These are phyloP conservation scores for Coniosporium tulheliwenetii DNA, from an alignment of 2,329 filamentous ascomycete genomes.

Conservation along the genomic window DNA sequence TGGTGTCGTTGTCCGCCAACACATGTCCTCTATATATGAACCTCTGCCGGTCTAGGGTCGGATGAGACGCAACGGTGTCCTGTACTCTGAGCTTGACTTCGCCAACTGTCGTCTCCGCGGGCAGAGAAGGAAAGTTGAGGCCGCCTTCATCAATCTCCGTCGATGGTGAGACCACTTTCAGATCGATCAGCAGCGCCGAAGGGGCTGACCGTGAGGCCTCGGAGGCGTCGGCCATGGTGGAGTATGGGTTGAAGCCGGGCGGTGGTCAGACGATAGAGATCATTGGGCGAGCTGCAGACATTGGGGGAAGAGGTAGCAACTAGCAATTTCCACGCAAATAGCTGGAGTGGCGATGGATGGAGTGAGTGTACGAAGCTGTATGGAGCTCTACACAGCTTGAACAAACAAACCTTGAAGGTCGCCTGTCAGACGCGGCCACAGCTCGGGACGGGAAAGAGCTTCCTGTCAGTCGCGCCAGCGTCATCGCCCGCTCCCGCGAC, in stretches of 20 bases:
- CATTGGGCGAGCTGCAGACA: neutral
- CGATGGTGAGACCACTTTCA: constrained; percentile 23
- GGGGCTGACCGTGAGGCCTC: neutral
- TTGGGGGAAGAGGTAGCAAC: neutral
- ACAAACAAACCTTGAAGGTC: too few species aligned
- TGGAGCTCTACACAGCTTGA: neutral
- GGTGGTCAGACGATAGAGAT: neutral
- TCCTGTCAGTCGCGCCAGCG: too few species aligned
- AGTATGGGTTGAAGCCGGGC: neutral
- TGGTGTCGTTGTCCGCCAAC: constrained; percentile 31
- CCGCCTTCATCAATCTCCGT: constrained; percentile 17
- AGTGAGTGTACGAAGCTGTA: neutral
- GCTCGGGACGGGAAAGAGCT: too few species aligned
- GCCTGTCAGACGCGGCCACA: too few species aligned
- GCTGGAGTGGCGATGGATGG: neutral
- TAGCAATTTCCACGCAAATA: neutral
- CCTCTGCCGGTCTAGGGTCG: constrained; percentile 32
- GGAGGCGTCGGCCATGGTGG: neutral
- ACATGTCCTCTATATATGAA: constrained; percentile 43
- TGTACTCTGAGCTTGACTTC: constrained; percentile 38
- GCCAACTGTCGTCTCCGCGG: constrained; percentile 28
- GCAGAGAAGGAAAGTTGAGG: constrained; percentile 15
- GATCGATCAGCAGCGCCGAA: constrained; percentile 12
- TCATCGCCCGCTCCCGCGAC: too few species aligned
- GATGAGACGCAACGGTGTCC: constrained; percentile 29